Percentiles rank a stretch among this genome's conserved stretches.
phyloP scores from a whole-genome alignment of 2,329 filamentous ascomycete species.

The Camillea tinctor region DNA sequence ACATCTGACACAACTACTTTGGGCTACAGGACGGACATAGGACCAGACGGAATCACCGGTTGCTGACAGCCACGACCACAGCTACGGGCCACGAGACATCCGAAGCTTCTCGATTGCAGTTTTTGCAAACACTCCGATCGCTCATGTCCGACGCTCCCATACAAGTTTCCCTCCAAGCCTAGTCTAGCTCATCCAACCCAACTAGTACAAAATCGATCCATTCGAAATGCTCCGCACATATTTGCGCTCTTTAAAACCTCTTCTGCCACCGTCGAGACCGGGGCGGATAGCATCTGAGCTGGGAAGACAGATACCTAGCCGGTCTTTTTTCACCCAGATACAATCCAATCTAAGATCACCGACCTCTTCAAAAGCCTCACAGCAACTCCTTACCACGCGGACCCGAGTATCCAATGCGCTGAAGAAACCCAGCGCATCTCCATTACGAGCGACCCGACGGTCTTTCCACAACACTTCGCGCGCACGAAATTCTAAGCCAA shows the following conservation, averaged over 20 bases:
- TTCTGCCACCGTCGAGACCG: conserved; percentile 14
- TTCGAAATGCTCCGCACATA: not conserved
- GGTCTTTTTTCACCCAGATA: conserved; percentile 18
- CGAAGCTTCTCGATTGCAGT: not conserved
- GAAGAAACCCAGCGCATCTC: conserved; percentile 11
- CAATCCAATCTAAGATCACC: conserved; percentile 7
- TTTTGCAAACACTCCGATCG: too few species aligned
- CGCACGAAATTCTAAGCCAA: conserved; percentile 24
- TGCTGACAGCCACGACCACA: not conserved
- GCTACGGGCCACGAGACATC: too few species aligned
- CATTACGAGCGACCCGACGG: conserved; percentile 20
- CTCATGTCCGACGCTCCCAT: not conserved
- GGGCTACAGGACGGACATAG: too few species aligned
- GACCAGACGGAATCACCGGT: not conserved
- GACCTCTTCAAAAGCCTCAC: conserved; percentile 6
- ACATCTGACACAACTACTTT: too few species aligned
- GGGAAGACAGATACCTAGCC: conserved; percentile 14
- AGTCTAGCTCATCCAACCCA: not conserved
- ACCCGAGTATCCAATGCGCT: conserved; percentile 11
- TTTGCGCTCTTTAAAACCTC: not conserved
- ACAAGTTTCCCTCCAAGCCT: not conserved
- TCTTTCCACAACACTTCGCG: conserved; percentile 27
- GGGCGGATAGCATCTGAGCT: conserved; percentile 16
- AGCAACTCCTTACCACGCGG: conserved; percentile 10
- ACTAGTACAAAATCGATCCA: too few species aligned